Percentiles rank a stretch among this genome's conserved stretches.
phyloP scores from a whole-genome alignment of 441 rosid species.

The Breynia disticha region DNA sequence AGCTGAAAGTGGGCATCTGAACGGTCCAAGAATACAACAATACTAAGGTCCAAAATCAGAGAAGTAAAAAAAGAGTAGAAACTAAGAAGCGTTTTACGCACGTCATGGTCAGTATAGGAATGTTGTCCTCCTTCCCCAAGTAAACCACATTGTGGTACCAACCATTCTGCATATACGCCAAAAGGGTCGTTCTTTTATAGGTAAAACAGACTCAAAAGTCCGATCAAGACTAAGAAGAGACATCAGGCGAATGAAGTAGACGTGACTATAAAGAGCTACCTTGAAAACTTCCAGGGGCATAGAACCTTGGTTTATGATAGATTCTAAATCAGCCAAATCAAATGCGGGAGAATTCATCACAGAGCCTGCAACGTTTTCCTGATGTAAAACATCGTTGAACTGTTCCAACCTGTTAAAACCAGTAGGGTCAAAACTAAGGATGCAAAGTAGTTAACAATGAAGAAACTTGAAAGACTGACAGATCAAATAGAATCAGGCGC shows the following conservation, averaged over 20 bases:
- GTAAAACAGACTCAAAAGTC: background rate
- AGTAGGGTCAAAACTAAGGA: background rate
- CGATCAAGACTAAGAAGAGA: background rate
- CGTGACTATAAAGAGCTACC: constrained; percentile 28
- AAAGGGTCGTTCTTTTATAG: background rate
- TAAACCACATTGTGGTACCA: constrained; percentile 68
- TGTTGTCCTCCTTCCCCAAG: constrained; percentile 50
- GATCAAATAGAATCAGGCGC: background rate
- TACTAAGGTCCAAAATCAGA: no score
- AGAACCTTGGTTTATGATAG: constrained; percentile 32
- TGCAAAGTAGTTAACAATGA: background rate
- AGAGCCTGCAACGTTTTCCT: constrained; percentile 43
- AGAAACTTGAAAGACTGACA: background rate
- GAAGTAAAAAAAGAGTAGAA: background rate
- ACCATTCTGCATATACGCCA: constrained; percentile 34
- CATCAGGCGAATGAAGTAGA: background rate
- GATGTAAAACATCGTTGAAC: constrained; percentile 80
- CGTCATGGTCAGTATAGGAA: constrained; percentile 86
- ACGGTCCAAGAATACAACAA: background rate
- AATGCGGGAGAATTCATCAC: constrained; percentile 39
- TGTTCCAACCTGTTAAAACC: constrained; percentile 69
- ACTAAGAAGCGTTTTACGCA: constrained; percentile 16
- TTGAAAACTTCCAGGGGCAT: constrained; percentile 41
- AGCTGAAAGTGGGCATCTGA: constrained; percentile 43
- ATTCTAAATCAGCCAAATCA: constrained; percentile 40